These are phyloP conservation scores for Nicotiana undulata DNA, from an alignment of 257 asterid genomes.

Conservation along the genomic window DNA sequence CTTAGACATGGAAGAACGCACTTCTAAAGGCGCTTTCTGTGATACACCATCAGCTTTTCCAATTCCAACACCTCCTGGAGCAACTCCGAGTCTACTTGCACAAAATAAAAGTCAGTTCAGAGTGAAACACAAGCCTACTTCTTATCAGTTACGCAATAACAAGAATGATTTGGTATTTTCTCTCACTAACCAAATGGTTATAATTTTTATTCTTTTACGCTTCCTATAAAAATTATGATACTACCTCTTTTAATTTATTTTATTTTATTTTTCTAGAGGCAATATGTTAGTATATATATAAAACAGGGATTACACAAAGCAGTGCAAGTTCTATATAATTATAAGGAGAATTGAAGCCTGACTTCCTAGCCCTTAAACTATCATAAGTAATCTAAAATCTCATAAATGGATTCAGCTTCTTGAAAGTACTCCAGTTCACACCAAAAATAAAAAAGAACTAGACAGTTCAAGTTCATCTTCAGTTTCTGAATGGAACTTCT, in stretches of 20 bases:
- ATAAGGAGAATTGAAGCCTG: too few species aligned
- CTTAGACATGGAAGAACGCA: slow-evolving; percentile 59
- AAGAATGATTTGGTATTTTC: neutral
- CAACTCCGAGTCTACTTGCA: slow-evolving; percentile 46
- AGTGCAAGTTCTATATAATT: too few species aligned
- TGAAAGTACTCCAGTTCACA: too few species aligned
- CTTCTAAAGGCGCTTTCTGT: slow-evolving; percentile 50
- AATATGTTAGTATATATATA: too few species aligned
- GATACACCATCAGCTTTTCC: slow-evolving; percentile 52
- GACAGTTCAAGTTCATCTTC: too few species aligned
- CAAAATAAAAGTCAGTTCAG: neutral
- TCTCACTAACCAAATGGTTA: neutral
- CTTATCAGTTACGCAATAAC: neutral
- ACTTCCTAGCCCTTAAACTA: too few species aligned
- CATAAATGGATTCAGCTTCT: too few species aligned
- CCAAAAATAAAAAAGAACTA: too few species aligned
- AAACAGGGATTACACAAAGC: too few species aligned
- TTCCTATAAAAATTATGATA: neutral
- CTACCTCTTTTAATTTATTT: neutral
- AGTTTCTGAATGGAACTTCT: too few species aligned
- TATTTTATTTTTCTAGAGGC: too few species aligned
- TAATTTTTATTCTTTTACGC: neutral
- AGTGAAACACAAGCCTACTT: neutral
- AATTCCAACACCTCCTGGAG: slow-evolving; percentile 45
- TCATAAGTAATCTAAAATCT: too few species aligned